Percentiles rank a stretch among this genome's conserved stretches.
Conservation (phyloP, 192 early-diverging fungal species). For the Backusella australiensis region DNA sequence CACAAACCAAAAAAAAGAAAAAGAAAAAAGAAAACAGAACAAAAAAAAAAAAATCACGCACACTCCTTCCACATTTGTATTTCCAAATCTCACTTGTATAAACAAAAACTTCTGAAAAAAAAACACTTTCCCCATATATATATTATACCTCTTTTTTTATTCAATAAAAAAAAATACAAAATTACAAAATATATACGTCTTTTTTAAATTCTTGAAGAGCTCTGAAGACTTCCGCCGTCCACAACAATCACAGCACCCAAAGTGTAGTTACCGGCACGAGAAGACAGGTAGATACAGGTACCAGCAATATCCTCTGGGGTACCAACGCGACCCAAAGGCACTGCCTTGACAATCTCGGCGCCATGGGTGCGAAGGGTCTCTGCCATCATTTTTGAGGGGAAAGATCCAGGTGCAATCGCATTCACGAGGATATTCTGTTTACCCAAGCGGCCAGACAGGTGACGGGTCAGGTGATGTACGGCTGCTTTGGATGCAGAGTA, state of each 20-base stretch:
- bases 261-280: conserved; percentile 70
- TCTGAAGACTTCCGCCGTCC: conserved; percentile 30
- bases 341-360: conserved; percentile 47
- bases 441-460: conserved; percentile 63
- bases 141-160: neutral
- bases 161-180: neutral
- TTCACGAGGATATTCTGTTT: conserved; percentile 58
- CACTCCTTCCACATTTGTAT: neutral
- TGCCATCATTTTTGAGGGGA: conserved; percentile 77
- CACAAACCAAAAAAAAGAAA: neutral
- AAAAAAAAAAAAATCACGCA: neutral
- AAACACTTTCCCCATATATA: neutral
- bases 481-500: conserved; percentile 82
- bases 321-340: conserved; percentile 81
- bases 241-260: conserved; percentile 30
- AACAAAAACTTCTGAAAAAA: neutral
- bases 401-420: conserved; percentile 69
- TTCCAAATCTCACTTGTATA: neutral
- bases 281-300: conserved; percentile 78
- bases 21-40: neutral
- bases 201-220: conserved; percentile 16
- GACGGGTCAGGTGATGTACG: conserved; percentile 67
- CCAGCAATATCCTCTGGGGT: conserved; percentile 85
- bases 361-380: conserved; percentile 50
- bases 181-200: neutral